Evolutionary conservation across 805 yeast genomes (phyloP).

Genomic region (Kluyveromyces aestuarii): DNA sequence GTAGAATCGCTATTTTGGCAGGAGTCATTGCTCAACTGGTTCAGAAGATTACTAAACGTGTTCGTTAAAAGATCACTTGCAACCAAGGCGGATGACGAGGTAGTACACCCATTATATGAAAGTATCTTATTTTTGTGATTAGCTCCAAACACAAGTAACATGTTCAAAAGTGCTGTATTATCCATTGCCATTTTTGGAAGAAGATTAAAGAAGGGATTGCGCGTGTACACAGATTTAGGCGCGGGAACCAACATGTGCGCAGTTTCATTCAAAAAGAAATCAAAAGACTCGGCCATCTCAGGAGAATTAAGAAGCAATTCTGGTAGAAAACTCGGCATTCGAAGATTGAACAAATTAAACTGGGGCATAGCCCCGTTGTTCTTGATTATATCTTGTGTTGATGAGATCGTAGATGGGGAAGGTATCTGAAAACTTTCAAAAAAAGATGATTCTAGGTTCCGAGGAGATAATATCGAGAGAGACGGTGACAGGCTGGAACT

Average conservation of each 20-base stretch:
- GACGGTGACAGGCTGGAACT: background rate
- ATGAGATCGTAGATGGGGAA: background rate
- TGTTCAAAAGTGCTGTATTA: slow-evolving; percentile 42
- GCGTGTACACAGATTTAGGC: slow-evolving; percentile 42
- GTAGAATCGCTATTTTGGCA: slow-evolving; percentile 60
- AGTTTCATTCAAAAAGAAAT: slow-evolving; percentile 53
- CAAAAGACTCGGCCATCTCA: slow-evolving; percentile 49
- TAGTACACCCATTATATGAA: background rate
- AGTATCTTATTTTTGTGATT: slow-evolving; percentile 29
- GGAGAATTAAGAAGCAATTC: slow-evolving; percentile 52
- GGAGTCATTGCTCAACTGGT: slow-evolving; percentile 38
- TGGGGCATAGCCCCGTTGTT: background rate
- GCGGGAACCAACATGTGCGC: slow-evolving; percentile 59
- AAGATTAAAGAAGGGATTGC: slow-evolving; percentile 56
- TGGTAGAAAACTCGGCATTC: slow-evolving; percentile 40
- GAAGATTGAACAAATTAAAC: slow-evolving; percentile 27
- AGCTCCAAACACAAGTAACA: slow-evolving; percentile 44
- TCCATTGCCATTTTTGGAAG: slow-evolving; percentile 62
- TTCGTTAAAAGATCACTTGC: slow-evolving; percentile 45
- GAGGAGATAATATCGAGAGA: background rate
- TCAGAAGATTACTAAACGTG: slow-evolving; percentile 48
- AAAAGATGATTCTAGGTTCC: background rate
- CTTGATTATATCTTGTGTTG: background rate
- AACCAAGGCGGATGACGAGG: slow-evolving; percentile 22
- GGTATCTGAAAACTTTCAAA: background rate